phyloP scores from a whole-genome alignment of 768 basidiomycete genomes.

The Kondoa malvinella region DNA sequence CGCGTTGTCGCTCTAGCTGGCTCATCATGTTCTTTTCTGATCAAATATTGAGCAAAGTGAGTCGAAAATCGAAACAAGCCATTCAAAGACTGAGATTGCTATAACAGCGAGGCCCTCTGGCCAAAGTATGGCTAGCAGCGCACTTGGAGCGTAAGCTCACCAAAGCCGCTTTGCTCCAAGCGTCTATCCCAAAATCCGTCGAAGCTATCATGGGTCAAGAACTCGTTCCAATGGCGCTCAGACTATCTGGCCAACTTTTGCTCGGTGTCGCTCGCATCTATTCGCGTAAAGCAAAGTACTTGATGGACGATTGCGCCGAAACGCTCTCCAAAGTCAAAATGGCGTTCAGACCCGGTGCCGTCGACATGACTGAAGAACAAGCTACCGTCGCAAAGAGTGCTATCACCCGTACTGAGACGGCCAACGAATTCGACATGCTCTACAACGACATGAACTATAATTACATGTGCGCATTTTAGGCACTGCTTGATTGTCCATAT shows the following conservation, averaged over 20 bases:
- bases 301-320: conserved; percentile 94
- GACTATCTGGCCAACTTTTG: conserved; percentile 87
- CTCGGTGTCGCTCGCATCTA: conserved; percentile 96
- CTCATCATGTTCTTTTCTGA: not conserved
- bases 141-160: conserved; percentile 97
- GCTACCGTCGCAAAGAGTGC: conserved; percentile 68
- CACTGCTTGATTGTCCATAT: not conserved
- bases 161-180: conserved; percentile 83
- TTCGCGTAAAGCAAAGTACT: conserved; percentile 90
- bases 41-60: not conserved
- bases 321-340: conserved; percentile 85
- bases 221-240: conserved; percentile 69
- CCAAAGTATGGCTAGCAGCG: conserved; percentile 96
- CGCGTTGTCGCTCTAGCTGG: not conserved
- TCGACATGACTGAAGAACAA: conserved; percentile 92
- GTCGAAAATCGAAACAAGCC: not conserved
- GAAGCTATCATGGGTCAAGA: conserved; percentile 94
- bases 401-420: conserved; percentile 60
- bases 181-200: conserved; percentile 85
- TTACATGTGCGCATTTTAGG: not conserved
- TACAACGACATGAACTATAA: conserved; percentile 21
- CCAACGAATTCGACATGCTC: conserved; percentile 39
- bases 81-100: not conserved
- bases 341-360: conserved; percentile 86
- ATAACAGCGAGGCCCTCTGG: conserved; percentile 70